Base-by-base conservation (phyloP, 768 basidiomycete genomes). In the Termitomyces sp. region DNA sequence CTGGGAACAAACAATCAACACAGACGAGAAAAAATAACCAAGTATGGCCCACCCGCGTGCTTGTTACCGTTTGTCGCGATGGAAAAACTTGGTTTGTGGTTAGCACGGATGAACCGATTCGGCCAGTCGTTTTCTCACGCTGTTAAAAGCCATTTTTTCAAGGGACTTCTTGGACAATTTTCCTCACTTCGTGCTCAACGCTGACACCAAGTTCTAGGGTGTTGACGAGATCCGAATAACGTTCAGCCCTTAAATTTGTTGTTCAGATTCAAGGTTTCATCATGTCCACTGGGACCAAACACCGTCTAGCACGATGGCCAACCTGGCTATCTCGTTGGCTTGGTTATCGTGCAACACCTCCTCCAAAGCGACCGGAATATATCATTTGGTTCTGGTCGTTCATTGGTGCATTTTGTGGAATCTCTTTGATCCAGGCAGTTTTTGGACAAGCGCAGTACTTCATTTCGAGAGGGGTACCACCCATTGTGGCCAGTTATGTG, bases 301-400 rank as follows among this genome's bases (percentile, higher is more conserved):
- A 67, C 40, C 68, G 67, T 30, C 71, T 80, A 13, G 68, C 74
- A 5, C 70, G 66, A 2, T 71, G 73, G 48, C 79, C 79, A 23
- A 23, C 64, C 0, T 75, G 70, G 70, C 26, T 76, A 14, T 76
- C 70, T 58, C 74, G 67, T 56, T 81, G 79, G 79, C 64, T 81
- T 16, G 80, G 80, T 1, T 79, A 79, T 64, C 76, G 79, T 30
- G 64, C 71, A 16, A 54, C 64, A 3, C 71, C 72, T 6, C 73
- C 73, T 7, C 66, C 70, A 1, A 70, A 70, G 41, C 63, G 50
- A 3, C 69, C 74, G 0, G 63, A 74, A 33, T 74, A 77, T 59
- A 66, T 76, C 20, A 63, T 79, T 30, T 82, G 77, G 75, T 36
- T 79, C 9, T 84, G 81, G 81, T 79, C 82, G 0, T 83, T 82